Evolutionary conservation across 305 asterid genomes (phyloP), one percentile per base, ranked within the genome.

Genomic region (Fraxinus nigra): DNA sequence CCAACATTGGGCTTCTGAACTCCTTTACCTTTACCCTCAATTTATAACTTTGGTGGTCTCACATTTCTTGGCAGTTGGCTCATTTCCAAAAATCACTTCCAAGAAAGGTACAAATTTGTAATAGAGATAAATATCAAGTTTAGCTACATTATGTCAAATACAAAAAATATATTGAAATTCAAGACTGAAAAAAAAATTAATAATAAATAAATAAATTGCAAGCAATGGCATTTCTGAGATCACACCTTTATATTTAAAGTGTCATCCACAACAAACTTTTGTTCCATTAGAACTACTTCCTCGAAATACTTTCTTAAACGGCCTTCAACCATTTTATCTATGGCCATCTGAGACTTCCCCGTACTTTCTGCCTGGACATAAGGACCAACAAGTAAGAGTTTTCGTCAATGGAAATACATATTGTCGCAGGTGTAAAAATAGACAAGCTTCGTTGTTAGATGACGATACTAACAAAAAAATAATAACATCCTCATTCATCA

Each of bases 261-360:
- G 84, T 96, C 98, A 79, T 96, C 86, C 76, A 94, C 91, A 38
- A 96, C 84, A 87, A 96, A 94, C 81, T 96, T 94, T 89, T 96
- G 99, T 92, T 96, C 98, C 97, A 96, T 85, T 79, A 96, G 90
- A 80, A 91, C 99, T 80, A 94, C 98, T 85, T 96, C 99, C 89
- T 94, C 99, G 56, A 78, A 96, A 83, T 94, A 96, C 87, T 94
- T 96, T 84, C 98, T 89, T 78, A 96, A 82, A 63, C 97, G 95
- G 18, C 98, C 99, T 89, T 96, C 99, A 43, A 96, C 94, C 95
- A 94, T 96, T 87, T 91, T 93, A 85, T 96, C 98, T 77, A 92
- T 85, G 38, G 98, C 97, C 92, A 89, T 86, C 89, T 91, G 93
- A 78, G 98, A 84, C 91, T 93, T 96, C 81, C 97, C 98, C 0